Conservation (phyloP, 306 rosid species). For the Citrullus mucosospermus region DNA sequence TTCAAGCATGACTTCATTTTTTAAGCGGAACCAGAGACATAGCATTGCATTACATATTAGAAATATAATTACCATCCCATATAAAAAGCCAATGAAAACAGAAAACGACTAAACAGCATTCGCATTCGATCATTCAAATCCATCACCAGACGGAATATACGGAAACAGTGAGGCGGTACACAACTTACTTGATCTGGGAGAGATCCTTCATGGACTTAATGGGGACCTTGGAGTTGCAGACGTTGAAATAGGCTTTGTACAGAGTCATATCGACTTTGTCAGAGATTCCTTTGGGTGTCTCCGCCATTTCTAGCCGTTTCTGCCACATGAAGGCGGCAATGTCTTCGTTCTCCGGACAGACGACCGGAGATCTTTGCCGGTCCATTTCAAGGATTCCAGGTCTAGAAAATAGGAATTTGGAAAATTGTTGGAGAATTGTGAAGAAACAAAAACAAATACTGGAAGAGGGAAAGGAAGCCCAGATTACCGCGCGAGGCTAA, state of each 20-base stretch:
- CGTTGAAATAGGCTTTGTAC: slow-evolving; percentile 62
- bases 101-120: background rate
- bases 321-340: slow-evolving; percentile 41
- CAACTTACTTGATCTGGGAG: slow-evolving; percentile 56
- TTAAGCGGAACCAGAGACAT: background rate
- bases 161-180: background rate
- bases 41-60: background rate
- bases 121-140: background rate
- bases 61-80: background rate
- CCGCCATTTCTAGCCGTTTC: slow-evolving; percentile 65
- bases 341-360: slow-evolving; percentile 50
- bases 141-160: background rate
- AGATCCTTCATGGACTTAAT: slow-evolving; percentile 60
- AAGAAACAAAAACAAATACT: background rate
- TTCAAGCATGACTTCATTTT: background rate
- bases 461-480: background rate
- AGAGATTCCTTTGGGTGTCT: slow-evolving; percentile 52
- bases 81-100: background rate
- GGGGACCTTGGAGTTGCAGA: slow-evolving; percentile 51
- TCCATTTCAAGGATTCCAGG: slow-evolving; percentile 29
- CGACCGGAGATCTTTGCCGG: slow-evolving; percentile 23
- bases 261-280: slow-evolving; percentile 58
- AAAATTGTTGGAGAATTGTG: background rate
- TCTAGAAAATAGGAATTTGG: background rate
- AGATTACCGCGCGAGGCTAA: background rate